phyloP scores from a whole-genome alignment of 2,329 filamentous ascomycete species.

The Achaetomium macrosporum region DNA sequence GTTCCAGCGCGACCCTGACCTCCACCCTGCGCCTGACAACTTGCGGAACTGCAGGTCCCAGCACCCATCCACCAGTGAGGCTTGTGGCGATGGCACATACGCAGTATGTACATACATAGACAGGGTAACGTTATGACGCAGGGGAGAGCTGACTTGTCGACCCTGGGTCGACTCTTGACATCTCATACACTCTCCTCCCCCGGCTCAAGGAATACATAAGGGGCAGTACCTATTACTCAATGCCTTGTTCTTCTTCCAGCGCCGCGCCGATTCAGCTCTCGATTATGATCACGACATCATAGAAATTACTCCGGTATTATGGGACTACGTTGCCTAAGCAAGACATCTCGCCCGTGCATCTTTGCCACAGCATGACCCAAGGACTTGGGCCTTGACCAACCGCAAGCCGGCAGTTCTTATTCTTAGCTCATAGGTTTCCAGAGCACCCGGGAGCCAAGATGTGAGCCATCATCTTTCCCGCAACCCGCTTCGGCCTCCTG shows the following conservation, averaged over 20 bases:
- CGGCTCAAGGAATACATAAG: too few species aligned
- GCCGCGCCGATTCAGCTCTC: too few species aligned
- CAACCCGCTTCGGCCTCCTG: not conserved
- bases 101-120: too few species aligned
- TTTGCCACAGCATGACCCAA: not conserved
- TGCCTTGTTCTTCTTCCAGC: too few species aligned
- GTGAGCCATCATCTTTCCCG: slow-evolving; percentile 10
- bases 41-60: not conserved
- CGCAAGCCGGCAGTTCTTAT: not conserved
- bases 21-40: slow-evolving; percentile 3
- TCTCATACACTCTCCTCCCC: too few species aligned
- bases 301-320: not conserved
- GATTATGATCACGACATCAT: too few species aligned
- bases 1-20: not conserved
- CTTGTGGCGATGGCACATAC: too few species aligned
- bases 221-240: too few species aligned
- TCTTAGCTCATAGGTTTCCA: not conserved
- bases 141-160: too few species aligned
- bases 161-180: too few species aligned
- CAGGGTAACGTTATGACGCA: too few species aligned
- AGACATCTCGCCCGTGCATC: not conserved
- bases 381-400: not conserved
- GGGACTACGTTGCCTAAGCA: not conserved
- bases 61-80: not conserved
- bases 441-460: not conserved